These are phyloP conservation scores for Fraxinus latifolia DNA, from an alignment of 305 asterid genomes.

Conservation along the genomic window DNA sequence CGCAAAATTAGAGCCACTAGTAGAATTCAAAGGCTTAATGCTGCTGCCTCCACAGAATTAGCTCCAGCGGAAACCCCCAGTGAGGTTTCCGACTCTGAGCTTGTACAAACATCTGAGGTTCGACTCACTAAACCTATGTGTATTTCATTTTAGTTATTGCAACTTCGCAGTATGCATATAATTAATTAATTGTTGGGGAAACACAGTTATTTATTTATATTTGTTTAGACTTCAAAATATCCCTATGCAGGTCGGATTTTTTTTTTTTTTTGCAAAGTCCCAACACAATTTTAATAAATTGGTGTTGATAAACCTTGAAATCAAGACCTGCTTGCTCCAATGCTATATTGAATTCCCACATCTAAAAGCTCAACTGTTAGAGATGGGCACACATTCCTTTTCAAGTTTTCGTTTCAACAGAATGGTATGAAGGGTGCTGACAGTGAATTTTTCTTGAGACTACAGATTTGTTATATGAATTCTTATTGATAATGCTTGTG, in stretches of 20 bases:
- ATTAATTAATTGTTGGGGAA: background rate
- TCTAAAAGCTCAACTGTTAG: background rate
- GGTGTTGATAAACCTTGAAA: background rate
- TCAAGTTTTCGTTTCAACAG: background rate
- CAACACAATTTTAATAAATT: background rate
- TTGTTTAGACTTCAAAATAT: background rate
- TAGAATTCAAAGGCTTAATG: slow-evolving; percentile 32
- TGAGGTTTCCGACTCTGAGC: slow-evolving; percentile 22
- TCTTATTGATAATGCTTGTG: background rate
- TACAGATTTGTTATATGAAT: background rate
- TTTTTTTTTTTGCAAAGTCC: background rate
- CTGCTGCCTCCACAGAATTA: slow-evolving; percentile 36
- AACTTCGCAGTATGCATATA: background rate
- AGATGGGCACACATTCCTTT: background rate
- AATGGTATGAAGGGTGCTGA: background rate
- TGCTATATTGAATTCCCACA: background rate
- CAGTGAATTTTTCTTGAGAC: background rate
- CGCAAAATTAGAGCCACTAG: slow-evolving; percentile 18
- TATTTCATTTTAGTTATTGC: slow-evolving; percentile 8
- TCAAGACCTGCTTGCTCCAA: background rate
- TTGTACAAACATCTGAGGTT: slow-evolving; percentile 33
- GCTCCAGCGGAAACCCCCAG: slow-evolving; percentile 30
- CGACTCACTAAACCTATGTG: background rate
- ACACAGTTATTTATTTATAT: too few relatives aligned
- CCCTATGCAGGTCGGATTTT: background rate